Percentiles rank a stretch among this genome's conserved stretches.
Evolutionary conservation across 441 rosid species (phyloP).

Genomic region (Jatropha podagrica): DNA sequence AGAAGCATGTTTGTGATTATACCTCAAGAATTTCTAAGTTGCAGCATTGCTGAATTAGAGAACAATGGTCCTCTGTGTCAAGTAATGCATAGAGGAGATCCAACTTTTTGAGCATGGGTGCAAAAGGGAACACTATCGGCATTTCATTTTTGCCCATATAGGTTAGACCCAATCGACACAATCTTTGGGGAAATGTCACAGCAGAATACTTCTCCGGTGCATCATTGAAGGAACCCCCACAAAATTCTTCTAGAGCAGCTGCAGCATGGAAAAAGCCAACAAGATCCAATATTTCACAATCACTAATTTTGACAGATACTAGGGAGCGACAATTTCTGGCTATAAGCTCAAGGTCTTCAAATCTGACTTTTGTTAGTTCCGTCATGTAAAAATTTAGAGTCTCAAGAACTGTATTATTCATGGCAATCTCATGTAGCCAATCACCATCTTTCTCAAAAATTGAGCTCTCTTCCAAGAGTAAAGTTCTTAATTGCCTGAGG

Average conservation of each 20-base stretch:
- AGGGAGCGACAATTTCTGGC: constrained; percentile 69
- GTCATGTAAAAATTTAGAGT: constrained; percentile 84
- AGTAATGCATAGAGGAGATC: constrained; percentile 87
- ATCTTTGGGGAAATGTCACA: constrained; percentile 53
- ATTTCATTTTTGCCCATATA: constrained; percentile 73
- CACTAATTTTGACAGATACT: constrained; percentile 69
- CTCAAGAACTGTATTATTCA: constrained; percentile 69
- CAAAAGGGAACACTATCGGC: constrained; percentile 76
- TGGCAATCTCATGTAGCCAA: constrained; percentile 90
- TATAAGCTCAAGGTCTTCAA: constrained; percentile 71
- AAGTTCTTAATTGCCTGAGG: constrained; percentile 70
- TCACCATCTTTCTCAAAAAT: constrained; percentile 65
- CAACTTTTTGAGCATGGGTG: constrained; percentile 62
- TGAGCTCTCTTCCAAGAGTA: constrained; percentile 80
- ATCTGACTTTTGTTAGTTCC: constrained; percentile 45
- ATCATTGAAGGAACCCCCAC: constrained; percentile 72
- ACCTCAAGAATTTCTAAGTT: constrained; percentile 97
- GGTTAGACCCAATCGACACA: constrained; percentile 71
- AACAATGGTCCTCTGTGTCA: constrained; percentile 81
- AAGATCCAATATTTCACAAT: constrained; percentile 69
- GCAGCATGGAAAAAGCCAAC: constrained; percentile 68
- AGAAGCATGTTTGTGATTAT: constrained; percentile 13
- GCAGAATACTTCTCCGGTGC: constrained; percentile 47
- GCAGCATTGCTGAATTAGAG: constrained; percentile 72
- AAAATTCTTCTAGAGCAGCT: constrained; percentile 70